phyloP scores from a whole-genome alignment of 164 flowering plant species.

The Malania oleifera region DNA sequence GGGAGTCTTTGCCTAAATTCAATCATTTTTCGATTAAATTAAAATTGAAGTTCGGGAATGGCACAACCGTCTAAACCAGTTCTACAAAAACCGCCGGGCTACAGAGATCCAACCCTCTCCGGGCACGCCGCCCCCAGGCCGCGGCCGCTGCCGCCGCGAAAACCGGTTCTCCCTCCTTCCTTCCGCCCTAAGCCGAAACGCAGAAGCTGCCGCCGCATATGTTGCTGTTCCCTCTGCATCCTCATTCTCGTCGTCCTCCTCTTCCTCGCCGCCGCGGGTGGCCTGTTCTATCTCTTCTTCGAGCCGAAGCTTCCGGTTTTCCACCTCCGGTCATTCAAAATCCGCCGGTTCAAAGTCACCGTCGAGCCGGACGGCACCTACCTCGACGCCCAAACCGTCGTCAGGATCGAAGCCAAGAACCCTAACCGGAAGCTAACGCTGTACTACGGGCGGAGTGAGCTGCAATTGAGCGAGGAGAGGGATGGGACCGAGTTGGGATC shows the following conservation, averaged over 20 bases:
- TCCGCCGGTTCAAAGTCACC: constrained; percentile 33
- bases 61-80: constrained; percentile 24
- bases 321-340: constrained; percentile 37
- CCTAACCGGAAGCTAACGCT: constrained; percentile 37
- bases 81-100: constrained; percentile 63
- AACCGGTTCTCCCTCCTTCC: constrained; percentile 30
- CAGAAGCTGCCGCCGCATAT: constrained; percentile 29
- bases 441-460: constrained; percentile 24
- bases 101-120: constrained; percentile 33
- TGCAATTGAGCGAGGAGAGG: constrained; percentile 19
- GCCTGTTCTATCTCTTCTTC: constrained; percentile 49
- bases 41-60: constrained; percentile 12
- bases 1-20: too few species aligned
- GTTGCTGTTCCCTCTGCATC: constrained; percentile 31
- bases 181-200: constrained; percentile 21
- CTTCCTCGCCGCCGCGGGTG: constrained; percentile 12
- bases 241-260: constrained; percentile 21
- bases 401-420: constrained; percentile 40
- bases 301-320: constrained; percentile 49
- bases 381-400: constrained; percentile 28
- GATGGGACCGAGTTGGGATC: constrained; percentile 36
- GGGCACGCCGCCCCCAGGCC: constrained; percentile 11
- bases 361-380: constrained; percentile 38
- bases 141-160: constrained; percentile 12
- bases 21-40: too few species aligned